Evolutionary conservation across 2,329 filamentous ascomycete genomes (phyloP), one percentile per base, ranked within the genome.

Genomic region (Talaromyces verruculosus): DNA sequence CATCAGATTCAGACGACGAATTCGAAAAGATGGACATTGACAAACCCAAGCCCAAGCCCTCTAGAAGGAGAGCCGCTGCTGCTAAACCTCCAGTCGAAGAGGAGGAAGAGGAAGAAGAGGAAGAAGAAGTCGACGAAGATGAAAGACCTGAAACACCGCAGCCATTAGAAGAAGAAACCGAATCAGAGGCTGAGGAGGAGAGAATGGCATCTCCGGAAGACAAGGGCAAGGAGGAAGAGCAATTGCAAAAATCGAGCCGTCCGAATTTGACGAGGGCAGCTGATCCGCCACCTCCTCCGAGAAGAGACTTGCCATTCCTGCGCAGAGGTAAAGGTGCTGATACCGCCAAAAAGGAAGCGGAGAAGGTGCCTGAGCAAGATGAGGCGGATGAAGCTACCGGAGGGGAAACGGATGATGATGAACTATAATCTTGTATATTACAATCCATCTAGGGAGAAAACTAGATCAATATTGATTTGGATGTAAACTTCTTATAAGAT

Each of bases 321-420:
- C 75, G 70, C 65, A 72, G 67, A 65, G 51, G 6, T 33, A 37
- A 58, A 28, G 53, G 53, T 28, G 51, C 30, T 15, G 45, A 62
- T 35, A 30, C 65, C 30, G 37, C 64, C 28, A 59, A 69, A 47
- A 63, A 3, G 43, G 55, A 11, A n/a, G 30, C 37, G 64, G 33
- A 68, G 57, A 60, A 45, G 22, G 28, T 28, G 22, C 22, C 37
- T 22, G 22, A 30, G 25, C 33, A 65, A 57, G 67, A 61, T 19
- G 60, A 55, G 35, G 65, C 45, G 11, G 61, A 33, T 41, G 75
- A 73, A 61, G 72, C 70, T 45, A 74, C 69, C 5, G 72, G 67
- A 37, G 78, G 77, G 22, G 77, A 77, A 61, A 78, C 76, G 10
- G 79, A 79, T 65, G 79, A 81, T 67, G 79, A 81, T 71, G 79